phyloP scores from a whole-genome alignment of 176 grass and related monocot genomes.

The Puccinellia tenuiflora region DNA sequence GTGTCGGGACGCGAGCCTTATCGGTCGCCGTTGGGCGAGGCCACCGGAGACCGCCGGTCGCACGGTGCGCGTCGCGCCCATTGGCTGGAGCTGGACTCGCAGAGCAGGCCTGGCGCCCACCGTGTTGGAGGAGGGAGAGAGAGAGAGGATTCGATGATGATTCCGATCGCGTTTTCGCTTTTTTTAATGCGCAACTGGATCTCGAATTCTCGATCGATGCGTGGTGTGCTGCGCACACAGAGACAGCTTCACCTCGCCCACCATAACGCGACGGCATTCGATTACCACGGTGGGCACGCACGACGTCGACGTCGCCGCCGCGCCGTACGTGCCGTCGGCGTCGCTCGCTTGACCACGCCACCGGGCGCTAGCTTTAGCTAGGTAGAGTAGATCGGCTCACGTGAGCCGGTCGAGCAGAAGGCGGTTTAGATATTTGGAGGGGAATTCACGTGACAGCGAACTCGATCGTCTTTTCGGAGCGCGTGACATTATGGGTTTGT shows the following conservation, averaged over 20 bases:
- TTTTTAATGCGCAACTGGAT: slow-evolving; percentile 19
- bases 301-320: slow-evolving; percentile 1
- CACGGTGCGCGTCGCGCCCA: not conserved
- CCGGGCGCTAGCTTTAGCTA: too few relatives aligned
- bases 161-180: not conserved
- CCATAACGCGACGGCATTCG: not conserved
- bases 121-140: not conserved
- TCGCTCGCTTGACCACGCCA: too few relatives aligned
- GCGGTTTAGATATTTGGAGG: not conserved
- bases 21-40: slow-evolving; percentile 13
- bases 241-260: slow-evolving; percentile 25
- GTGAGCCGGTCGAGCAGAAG: not conserved
- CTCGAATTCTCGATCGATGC: not conserved
- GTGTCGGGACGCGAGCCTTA: slow-evolving; percentile 34
- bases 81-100: slow-evolving; percentile 23
- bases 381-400: too few relatives aligned
- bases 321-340: too few relatives aligned
- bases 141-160: not conserved
- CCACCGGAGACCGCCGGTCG: slow-evolving; percentile 30
- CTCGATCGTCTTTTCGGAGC: not conserved
- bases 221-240: slow-evolving; percentile 31
- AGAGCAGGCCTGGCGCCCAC: not conserved
- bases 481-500: not conserved
- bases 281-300: not conserved
- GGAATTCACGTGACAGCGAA: not conserved